Evolutionary conservation across 208 protist species (phyloP).

Genomic region (Leishmania martiniquensis): DNA sequence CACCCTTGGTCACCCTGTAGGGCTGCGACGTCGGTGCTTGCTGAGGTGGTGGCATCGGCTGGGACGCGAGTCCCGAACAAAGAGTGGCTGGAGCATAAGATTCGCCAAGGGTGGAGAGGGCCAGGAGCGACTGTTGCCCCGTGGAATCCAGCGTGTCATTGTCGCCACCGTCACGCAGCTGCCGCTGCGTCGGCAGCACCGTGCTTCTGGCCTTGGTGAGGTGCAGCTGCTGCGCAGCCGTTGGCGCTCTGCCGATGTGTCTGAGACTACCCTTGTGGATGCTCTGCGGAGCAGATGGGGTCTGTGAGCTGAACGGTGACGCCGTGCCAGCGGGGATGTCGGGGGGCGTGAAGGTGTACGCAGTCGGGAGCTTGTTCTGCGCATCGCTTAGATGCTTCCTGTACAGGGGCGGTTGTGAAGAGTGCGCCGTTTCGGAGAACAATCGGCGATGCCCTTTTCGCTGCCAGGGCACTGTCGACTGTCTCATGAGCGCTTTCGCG

Average conservation of each 20-base stretch:
- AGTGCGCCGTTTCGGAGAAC: background rate
- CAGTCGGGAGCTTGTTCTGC: background rate
- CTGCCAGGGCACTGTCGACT: background rate
- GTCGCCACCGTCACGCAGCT: background rate
- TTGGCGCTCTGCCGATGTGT: background rate
- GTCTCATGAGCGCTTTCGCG: background rate
- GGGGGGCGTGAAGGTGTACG: background rate
- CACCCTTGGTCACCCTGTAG: background rate
- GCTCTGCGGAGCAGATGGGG: background rate
- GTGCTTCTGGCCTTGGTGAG: background rate
- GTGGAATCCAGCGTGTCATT: background rate
- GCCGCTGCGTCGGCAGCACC: background rate
- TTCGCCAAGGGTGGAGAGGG: background rate
- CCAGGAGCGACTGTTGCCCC: background rate
- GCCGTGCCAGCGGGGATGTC: background rate
- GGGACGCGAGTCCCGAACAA: background rate
- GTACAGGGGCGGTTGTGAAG: background rate
- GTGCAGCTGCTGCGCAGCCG: background rate
- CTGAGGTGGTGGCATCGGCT: background rate
- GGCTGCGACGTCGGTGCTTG: background rate
- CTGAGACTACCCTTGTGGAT: background rate
- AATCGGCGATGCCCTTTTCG: background rate
- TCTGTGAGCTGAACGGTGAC: background rate
- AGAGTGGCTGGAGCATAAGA: background rate
- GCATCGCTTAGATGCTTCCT: background rate